Evolutionary conservation across 176 grass and related monocot genomes (phyloP).

Genomic region (Tillandsia fasciculata): DNA sequence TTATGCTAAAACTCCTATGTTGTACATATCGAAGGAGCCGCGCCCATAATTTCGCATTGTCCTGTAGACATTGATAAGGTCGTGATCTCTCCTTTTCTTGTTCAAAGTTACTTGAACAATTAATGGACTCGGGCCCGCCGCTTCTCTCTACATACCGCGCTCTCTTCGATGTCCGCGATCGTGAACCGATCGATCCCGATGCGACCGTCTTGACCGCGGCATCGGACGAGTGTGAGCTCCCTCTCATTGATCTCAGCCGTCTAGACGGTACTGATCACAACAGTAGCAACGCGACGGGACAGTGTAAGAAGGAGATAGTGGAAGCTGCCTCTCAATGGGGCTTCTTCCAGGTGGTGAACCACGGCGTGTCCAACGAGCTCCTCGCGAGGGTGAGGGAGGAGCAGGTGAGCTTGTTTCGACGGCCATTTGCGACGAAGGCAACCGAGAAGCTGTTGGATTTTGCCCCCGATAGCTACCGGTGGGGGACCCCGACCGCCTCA

Average conservation of each 20-base stretch:
- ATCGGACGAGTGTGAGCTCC: background rate
- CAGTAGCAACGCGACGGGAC: background rate
- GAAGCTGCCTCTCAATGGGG: slow-evolving; percentile 63
- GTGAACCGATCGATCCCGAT: background rate
- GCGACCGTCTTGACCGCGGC: background rate
- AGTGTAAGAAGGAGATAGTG: slow-evolving; percentile 39
- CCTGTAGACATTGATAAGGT: no score
- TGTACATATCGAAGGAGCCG: no score
- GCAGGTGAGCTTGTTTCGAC: slow-evolving; percentile 36
- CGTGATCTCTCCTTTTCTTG: no score
- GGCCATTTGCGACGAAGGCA: slow-evolving; percentile 42
- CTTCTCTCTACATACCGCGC: no score
- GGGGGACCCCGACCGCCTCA: slow-evolving; percentile 54
- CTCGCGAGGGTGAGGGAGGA: slow-evolving; percentile 25
- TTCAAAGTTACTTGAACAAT: no score
- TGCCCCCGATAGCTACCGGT: slow-evolving; percentile 55
- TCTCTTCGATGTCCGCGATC: background rate
- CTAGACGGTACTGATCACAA: background rate
- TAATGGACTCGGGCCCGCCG: no score
- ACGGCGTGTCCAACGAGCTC: slow-evolving; percentile 37
- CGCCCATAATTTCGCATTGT: no score
- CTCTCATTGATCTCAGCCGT: background rate
- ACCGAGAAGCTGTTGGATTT: slow-evolving; percentile 31
- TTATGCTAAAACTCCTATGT: no score
- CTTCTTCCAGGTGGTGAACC: slow-evolving; percentile 73